Evolutionary conservation across 306 rosid genomes (phyloP).

Genomic region (Coriaria nepalensis): DNA sequence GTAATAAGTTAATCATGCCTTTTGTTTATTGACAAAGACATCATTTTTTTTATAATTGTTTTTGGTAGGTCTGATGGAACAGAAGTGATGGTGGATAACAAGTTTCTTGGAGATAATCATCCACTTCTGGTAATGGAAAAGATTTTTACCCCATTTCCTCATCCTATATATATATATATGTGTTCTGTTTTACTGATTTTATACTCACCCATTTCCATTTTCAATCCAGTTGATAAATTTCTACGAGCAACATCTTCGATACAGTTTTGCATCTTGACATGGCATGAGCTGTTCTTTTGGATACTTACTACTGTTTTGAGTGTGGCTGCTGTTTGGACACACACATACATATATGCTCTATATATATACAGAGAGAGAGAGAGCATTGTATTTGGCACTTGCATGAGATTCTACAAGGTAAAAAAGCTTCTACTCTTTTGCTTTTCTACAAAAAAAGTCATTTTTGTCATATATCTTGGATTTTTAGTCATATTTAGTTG

Average conservation of each 20-base stretch:
- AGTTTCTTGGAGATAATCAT: slow-evolving; percentile 56
- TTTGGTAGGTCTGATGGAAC: slow-evolving; percentile 61
- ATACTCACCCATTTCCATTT: neutral
- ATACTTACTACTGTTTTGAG: too few relatives aligned
- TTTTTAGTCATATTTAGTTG: too few relatives aligned
- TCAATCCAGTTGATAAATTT: slow-evolving; percentile 55
- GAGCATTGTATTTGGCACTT: too few relatives aligned
- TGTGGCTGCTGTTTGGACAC: too few relatives aligned
- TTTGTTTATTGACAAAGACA: neutral
- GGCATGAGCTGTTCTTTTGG: too few relatives aligned
- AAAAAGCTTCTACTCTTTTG: too few relatives aligned
- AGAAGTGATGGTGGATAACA: slow-evolving; percentile 81
- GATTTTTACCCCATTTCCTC: neutral
- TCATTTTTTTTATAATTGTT: slow-evolving; percentile 1
- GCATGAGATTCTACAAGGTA: too few relatives aligned
- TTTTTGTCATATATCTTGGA: too few relatives aligned
- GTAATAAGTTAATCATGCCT: neutral
- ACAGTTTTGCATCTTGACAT: slow-evolving; percentile 34
- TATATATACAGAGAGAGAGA: too few relatives aligned
- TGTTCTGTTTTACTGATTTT: slow-evolving; percentile 4
- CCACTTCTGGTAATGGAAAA: slow-evolving; percentile 60
- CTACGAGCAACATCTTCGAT: slow-evolving; percentile 87
- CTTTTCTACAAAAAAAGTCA: too few relatives aligned
- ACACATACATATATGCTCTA: too few relatives aligned
- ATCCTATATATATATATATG: neutral